Evolutionary conservation across 495 filamentous ascomycete species (phyloP), one percentile per base, ranked within the genome.

Genomic region (Talaromyces liani): DNA sequence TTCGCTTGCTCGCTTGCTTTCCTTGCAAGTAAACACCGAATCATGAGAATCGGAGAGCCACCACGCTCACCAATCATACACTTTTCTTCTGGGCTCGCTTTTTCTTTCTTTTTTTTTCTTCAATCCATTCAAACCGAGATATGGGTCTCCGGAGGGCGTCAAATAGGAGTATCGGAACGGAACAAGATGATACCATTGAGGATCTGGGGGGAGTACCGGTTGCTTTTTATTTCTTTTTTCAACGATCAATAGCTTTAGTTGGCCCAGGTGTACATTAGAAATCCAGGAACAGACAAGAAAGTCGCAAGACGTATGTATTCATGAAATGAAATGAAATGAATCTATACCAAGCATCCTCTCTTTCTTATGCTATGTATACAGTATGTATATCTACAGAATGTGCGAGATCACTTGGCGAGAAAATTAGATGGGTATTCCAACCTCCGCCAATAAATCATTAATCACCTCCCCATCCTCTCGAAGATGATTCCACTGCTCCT

Each of bases 401-500:
- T 39, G 27, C 31, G 39, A 41, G 3, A 41, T 41, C 14, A 14
- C 20, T 7, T 56, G 22, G 10, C 9, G 22, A 24, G 22, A 24
- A 22, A 1, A 10, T 2, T 25, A 56, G 22, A 14, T 56, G 2
- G 87, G 79, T 47, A 88, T 75, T 1, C 90, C 89, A 66, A 92
- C 86, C 36, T 76, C 78, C 54, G 70, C 71, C 39, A 93, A 71
- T 16, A 90, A 72, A 51, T 77, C 71, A n/a, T 73, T 69, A 60
- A 93, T 68, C 63, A 76, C 71, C 14, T 73, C 73, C 18, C 79
- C 79, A 56, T 85, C 74, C 24, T 70, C 72, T 33, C 80, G 70
- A 60, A 94, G 65, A 10, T 77, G 72, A 68, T 91, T 80, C 88
- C 88, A 93, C 75, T 93, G 88, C 16, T 71, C 77, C 68, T 88